phyloP scores from a whole-genome alignment of 371 early-diverging fungal genomes.

The Dichotomocladium elegans region DNA sequence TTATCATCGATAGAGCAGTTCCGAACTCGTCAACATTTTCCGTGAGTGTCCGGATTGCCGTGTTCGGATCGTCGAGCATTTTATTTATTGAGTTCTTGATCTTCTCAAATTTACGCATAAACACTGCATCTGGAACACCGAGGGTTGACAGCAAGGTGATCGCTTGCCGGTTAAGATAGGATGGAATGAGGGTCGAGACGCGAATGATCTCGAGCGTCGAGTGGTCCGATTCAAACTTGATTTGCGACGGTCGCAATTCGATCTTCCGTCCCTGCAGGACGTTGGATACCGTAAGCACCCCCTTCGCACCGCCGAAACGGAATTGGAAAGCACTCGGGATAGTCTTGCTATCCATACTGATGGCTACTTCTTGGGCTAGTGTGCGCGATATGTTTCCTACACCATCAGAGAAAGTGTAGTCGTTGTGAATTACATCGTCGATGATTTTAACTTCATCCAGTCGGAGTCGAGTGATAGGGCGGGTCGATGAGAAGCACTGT shows the following conservation, averaged over 20 bases:
- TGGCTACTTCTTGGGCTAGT: conserved; percentile 53
- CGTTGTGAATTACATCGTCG: conserved; percentile 53
- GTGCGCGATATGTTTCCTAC: conserved; percentile 66
- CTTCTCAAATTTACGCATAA: conserved; percentile 46
- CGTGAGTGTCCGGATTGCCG: conserved; percentile 45
- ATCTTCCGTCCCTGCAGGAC: conserved; percentile 24
- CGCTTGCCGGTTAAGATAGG: conserved; percentile 72
- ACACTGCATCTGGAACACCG: conserved; percentile 56
- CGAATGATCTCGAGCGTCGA: conserved; percentile 62
- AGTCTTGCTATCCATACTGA: conserved; percentile 40
- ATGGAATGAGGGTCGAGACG: conserved; percentile 50
- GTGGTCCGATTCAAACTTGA: conserved; percentile 65
- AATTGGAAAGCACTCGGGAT: conserved; percentile 79
- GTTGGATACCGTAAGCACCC: conserved; percentile 51
- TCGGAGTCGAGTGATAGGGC: conserved; percentile 40
- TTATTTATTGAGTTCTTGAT: conserved; percentile 41
- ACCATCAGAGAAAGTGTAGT: conserved; percentile 79
- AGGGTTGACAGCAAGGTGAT: conserved; percentile 65
- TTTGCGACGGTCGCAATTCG: conserved; percentile 63
- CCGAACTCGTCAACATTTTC: conserved; percentile 59
- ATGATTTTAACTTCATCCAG: conserved; percentile 40
- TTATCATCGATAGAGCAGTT: conserved; percentile 41
- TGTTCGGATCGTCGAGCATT: conserved; percentile 36
- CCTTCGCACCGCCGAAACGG: conserved; percentile 81
- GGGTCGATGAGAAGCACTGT: conserved; percentile 68